Evolutionary conservation across 108 stramenopile genomes (phyloP).

Genomic region (Nitzschia palea): DNA sequence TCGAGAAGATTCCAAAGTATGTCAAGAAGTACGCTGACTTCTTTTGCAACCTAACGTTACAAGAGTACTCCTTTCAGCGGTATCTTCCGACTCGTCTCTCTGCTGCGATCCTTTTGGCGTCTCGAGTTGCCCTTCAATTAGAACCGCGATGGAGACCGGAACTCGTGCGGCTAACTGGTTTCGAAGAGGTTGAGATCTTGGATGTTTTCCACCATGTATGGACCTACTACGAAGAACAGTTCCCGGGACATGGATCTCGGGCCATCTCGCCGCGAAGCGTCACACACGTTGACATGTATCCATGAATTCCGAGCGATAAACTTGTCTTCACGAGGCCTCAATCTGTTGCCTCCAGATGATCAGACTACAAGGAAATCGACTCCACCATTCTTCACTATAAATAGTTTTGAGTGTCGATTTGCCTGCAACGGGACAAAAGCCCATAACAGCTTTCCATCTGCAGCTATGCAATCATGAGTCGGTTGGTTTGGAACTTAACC

Average conservation of each 20-base stretch:
- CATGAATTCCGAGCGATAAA: not conserved
- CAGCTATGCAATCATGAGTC: too few relatives aligned
- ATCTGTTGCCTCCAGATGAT: too few relatives aligned
- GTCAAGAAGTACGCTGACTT: constrained; percentile 93
- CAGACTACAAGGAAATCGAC: too few relatives aligned
- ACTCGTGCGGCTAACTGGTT: constrained; percentile 72
- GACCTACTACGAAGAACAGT: constrained; percentile 89
- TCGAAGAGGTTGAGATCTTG: constrained; percentile 67
- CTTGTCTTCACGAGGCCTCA: too few relatives aligned
- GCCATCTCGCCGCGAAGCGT: constrained; percentile 85
- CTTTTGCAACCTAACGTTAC: constrained; percentile 92
- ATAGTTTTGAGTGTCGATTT: too few relatives aligned
- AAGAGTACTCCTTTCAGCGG: constrained; percentile 90
- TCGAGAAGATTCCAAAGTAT: constrained; percentile 91
- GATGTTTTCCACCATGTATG: constrained; percentile 82
- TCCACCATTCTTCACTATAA: too few relatives aligned
- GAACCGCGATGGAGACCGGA: constrained; percentile 82
- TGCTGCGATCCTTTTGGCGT: constrained; percentile 81
- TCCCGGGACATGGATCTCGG: constrained; percentile 83
- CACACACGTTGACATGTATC: constrained; percentile 29
- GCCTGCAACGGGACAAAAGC: too few relatives aligned
- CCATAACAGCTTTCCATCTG: too few relatives aligned
- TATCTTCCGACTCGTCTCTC: constrained; percentile 84
- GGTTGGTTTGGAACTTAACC: not conserved
- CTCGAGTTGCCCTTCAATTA: constrained; percentile 80